These are phyloP conservation scores for Prunus dulcis DNA, from an alignment of 306 rosid genomes.

Conservation along the genomic window DNA sequence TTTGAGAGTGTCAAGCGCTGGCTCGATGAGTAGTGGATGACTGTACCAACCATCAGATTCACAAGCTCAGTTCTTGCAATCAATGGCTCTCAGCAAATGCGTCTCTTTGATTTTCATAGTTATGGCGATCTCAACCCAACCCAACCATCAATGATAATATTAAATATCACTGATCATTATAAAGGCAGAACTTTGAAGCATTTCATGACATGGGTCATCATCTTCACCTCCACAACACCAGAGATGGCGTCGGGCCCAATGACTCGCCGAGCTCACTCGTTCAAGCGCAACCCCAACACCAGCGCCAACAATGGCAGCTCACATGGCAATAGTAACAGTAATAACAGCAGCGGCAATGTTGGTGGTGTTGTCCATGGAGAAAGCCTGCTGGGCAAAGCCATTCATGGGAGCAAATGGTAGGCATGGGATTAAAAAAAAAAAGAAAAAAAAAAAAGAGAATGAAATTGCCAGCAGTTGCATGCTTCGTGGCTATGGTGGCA, in stretches of 20 bases:
- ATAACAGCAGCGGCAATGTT: constrained; percentile 12
- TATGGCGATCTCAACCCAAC: constrained; percentile 35
- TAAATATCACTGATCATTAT: not conserved
- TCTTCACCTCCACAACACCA: constrained; percentile 48
- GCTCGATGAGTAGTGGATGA: constrained; percentile 89
- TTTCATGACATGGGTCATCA: constrained; percentile 49
- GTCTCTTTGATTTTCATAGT: no score
- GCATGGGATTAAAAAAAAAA: no score
- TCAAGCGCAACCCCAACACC: constrained; percentile 58
- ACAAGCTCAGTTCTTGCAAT: no score
- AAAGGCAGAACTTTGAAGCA: not conserved
- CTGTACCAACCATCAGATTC: no score
- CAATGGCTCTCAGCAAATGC: no score
- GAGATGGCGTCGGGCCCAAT: constrained; percentile 90
- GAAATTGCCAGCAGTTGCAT: not conserved
- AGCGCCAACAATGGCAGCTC: not conserved
- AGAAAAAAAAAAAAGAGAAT: not conserved
- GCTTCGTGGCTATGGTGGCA: not conserved
- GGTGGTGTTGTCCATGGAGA: no score
- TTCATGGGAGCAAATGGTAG: no score
- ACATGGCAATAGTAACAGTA: constrained; percentile 1
- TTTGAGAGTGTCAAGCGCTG: constrained; percentile 73
- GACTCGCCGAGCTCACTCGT: constrained; percentile 96
- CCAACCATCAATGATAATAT: constrained; percentile 16
- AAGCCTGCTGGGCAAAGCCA: no score